These are phyloP conservation scores for Boletus rufocinnamomeus DNA, from an alignment of 768 basidiomycete genomes.

Conservation along the genomic window DNA sequence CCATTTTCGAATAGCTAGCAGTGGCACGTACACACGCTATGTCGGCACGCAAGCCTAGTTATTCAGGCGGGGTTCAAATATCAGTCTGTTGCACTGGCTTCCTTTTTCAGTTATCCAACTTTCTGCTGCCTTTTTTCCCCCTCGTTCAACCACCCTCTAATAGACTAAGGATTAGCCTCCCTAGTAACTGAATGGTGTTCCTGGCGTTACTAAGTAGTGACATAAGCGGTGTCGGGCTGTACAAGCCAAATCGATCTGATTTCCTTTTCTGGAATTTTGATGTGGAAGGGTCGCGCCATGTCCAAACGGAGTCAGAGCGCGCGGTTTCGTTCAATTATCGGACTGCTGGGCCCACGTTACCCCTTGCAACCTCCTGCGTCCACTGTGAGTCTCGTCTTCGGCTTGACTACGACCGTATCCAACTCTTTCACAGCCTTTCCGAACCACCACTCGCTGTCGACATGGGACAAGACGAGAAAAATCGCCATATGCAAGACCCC, in stretches of 20 bases:
- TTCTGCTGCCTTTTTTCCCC: too few species aligned
- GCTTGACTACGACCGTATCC: background rate
- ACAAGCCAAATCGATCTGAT: background rate
- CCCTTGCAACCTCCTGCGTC: background rate
- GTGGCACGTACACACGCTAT: too few species aligned
- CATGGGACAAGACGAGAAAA: conserved; percentile 34
- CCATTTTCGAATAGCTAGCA: background rate
- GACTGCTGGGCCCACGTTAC: background rate
- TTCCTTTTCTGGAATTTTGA: background rate
- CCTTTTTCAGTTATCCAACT: background rate
- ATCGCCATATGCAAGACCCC: conserved; percentile 1
- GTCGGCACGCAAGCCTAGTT: background rate
- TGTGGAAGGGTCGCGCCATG: background rate
- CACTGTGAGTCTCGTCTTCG: conserved; percentile 8
- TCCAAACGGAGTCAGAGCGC: background rate
- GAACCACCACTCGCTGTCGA: background rate
- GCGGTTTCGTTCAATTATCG: background rate
- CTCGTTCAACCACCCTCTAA: too few species aligned
- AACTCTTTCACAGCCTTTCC: conserved; percentile 1
- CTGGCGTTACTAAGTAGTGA: background rate
- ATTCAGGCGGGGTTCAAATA: background rate
- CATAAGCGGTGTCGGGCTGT: background rate
- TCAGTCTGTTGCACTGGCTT: background rate
- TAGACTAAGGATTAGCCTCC: background rate
- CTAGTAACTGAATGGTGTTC: background rate